These are phyloP conservation scores for Trichoderma citrinoviride DNA, from an alignment of 2,329 filamentous ascomycete genomes.

Conservation along the genomic window DNA sequence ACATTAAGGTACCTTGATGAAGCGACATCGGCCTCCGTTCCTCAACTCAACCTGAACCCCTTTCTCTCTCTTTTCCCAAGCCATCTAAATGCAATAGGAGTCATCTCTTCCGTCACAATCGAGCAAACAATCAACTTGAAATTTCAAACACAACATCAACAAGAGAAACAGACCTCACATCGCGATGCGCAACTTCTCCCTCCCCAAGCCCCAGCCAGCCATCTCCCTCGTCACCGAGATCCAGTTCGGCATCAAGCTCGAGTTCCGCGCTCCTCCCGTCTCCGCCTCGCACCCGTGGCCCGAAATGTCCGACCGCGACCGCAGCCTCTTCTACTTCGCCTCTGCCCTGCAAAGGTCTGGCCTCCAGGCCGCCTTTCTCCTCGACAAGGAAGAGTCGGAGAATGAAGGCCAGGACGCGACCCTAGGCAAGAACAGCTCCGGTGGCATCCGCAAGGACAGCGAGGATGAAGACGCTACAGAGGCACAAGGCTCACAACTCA, in stretches of 20 bases:
- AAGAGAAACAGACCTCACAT: background rate
- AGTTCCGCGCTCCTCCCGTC: slow-evolving; percentile 23
- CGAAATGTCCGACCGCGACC: background rate
- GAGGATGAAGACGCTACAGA: no score
- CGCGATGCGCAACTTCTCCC: background rate
- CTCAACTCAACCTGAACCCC: no score
- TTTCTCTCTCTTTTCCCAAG: no score
- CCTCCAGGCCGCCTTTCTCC: slow-evolving; percentile 19
- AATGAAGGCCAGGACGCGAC: background rate
- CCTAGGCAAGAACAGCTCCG: background rate
- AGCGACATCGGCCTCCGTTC: no score
- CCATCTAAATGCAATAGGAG: background rate
- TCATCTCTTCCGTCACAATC: background rate
- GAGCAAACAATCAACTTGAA: no score
- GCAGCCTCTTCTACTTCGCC: slow-evolving; percentile 13
- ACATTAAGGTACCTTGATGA: no score
- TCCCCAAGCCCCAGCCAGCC: background rate
- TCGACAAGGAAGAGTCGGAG: background rate
- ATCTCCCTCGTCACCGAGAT: slow-evolving; percentile 8
- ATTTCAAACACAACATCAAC: background rate
- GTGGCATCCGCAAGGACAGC: background rate
- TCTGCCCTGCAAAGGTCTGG: slow-evolving; percentile 6
- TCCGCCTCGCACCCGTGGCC: background rate
- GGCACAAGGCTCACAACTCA: background rate
- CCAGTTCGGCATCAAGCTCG: slow-evolving; percentile 25